These are phyloP conservation scores for Arctostaphylos glauca DNA, from an alignment of 148 eudicot species.

Conservation along the genomic window DNA sequence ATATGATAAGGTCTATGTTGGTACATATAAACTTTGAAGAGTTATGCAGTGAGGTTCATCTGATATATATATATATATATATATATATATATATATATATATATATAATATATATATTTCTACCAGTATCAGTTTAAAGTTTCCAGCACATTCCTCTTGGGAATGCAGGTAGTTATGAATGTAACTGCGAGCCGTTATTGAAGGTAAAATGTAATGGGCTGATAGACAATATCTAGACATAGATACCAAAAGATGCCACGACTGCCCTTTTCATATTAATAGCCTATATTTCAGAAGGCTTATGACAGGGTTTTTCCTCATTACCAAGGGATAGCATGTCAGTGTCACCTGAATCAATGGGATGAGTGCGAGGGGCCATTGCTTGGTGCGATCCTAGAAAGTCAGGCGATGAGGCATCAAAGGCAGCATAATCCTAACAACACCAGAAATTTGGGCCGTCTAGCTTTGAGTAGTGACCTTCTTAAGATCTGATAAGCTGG, in stretches of 20 bases:
- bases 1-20: too few relatives aligned
- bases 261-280: neutral
- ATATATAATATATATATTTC: too few relatives aligned
- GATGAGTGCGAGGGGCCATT: neutral
- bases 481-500: neutral
- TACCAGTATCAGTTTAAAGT: too few relatives aligned
- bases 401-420: neutral
- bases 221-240: neutral
- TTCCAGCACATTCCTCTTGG: too few relatives aligned
- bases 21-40: too few relatives aligned
- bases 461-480: neutral
- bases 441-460: neutral
- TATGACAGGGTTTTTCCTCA: neutral
- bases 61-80: too few relatives aligned
- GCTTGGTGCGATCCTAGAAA: neutral
- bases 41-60: too few relatives aligned
- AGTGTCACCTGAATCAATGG: neutral
- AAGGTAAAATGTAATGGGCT: neutral
- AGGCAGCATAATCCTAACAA: neutral
- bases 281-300: neutral
- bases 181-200: neutral
- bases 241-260: neutral
- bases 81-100: too few relatives aligned
- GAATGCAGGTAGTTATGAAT: neutral
- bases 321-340: neutral